Conservation (phyloP, 2,329 filamentous ascomycete genomes). For the Colletotrichum noveboracense region DNA sequence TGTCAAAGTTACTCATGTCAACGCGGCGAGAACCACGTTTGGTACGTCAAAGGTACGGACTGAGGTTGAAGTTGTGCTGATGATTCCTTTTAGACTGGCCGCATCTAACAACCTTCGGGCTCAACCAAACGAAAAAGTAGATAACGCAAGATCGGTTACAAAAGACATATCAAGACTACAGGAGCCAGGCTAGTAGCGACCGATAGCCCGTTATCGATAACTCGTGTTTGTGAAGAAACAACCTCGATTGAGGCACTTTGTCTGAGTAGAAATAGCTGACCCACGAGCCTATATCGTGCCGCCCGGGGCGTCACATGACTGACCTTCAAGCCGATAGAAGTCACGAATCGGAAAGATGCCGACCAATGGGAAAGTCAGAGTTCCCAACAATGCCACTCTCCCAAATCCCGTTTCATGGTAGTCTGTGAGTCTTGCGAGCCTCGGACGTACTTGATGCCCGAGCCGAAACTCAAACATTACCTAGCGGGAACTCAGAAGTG, state of each 20-base stretch:
- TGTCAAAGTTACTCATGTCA: neutral
- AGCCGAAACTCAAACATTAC: neutral
- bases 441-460: neutral
- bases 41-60: neutral
- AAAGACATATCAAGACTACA: neutral
- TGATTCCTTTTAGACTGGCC: neutral
- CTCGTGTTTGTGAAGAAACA: neutral
- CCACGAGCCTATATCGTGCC: neutral
- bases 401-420: neutral
- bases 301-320: neutral
- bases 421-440: neutral
- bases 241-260: accelerated
- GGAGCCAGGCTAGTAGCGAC: neutral
- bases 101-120: neutral
- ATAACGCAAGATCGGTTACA: neutral
- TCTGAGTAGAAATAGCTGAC: accelerated
- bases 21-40: neutral
- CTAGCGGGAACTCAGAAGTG: neutral
- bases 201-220: accelerated
- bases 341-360: neutral
- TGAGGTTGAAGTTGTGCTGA: neutral
- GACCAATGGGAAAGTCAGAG: neutral
- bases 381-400: neutral
- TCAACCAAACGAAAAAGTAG: neutral
- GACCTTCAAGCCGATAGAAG: neutral